phyloP scores from a whole-genome alignment of 2,329 filamentous ascomycete genomes.

The Nannizziopsis arthrosporioides region DNA sequence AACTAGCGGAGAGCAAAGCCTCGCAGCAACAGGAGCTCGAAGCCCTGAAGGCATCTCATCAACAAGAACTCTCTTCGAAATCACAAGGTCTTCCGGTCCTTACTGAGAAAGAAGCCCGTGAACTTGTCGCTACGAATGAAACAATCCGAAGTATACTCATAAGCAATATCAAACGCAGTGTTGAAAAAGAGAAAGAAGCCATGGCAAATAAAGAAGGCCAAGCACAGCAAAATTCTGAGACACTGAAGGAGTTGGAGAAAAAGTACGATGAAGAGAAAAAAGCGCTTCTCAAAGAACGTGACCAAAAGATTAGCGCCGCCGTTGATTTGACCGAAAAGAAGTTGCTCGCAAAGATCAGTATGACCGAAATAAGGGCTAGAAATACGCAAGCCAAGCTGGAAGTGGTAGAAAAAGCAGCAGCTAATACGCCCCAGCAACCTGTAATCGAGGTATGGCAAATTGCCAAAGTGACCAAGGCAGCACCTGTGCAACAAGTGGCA shows the following conservation, averaged over 20 bases:
- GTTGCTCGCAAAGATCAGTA: constrained; percentile 60
- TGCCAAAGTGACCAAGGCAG: constrained; percentile 48
- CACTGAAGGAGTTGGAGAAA: constrained; percentile 29
- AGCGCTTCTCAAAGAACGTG: constrained; percentile 36
- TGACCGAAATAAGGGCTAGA: constrained; percentile 59
- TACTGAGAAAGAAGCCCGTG: constrained; percentile 39
- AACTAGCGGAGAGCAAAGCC: constrained; percentile 47
- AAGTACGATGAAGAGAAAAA: constrained; percentile 33
- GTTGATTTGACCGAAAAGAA: constrained; percentile 66
- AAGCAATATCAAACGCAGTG: constrained; percentile 46
- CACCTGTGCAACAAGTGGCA: constrained; percentile 17
- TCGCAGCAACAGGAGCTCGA: constrained; percentile 41
- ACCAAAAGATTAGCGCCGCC: constrained; percentile 47
- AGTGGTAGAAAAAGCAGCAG: constrained; percentile 67
- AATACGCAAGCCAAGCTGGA: constrained; percentile 58
- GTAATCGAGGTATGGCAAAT: constrained; percentile 79
- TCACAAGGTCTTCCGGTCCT: constrained; percentile 30
- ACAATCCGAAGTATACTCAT: constrained; percentile 40
- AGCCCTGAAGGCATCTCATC: constrained; percentile 36
- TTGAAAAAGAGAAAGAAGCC: constrained; percentile 31
- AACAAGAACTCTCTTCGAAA: constrained; percentile 31
- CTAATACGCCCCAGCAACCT: constrained; percentile 71
- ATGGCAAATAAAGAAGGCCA: constrained; percentile 15
- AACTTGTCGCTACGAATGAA: constrained; percentile 41
- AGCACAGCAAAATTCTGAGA: constrained; percentile 24